phyloP scores from a whole-genome alignment of 805 yeast genomes.

The Myxozyma mucilagina region DNA sequence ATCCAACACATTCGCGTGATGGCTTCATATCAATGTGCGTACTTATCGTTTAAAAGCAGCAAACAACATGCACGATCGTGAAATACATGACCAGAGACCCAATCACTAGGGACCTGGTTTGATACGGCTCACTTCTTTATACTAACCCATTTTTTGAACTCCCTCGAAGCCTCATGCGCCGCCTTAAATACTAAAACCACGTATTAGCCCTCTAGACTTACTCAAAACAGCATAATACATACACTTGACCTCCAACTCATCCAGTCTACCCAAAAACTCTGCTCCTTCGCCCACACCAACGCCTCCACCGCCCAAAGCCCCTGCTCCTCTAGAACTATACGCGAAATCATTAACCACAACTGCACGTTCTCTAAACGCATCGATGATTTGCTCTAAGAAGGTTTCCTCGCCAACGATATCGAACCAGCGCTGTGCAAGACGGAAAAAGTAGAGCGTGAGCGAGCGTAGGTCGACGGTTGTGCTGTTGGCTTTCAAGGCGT shows the following conservation, averaged over 20 bases:
- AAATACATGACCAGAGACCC: too few species aligned
- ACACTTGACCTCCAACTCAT: constrained; percentile 66
- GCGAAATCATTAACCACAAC: constrained; percentile 74
- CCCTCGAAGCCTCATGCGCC: constrained; percentile 26
- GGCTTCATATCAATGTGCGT: too few species aligned
- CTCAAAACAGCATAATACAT: constrained; percentile 5
- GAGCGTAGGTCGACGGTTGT: constrained; percentile 64
- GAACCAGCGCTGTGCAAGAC: constrained; percentile 76
- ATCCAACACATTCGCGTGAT: too few species aligned
- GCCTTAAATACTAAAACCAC: constrained; percentile 17
- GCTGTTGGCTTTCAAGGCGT: constrained; percentile 79
- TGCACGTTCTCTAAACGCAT: constrained; percentile 62
- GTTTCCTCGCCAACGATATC: constrained; percentile 65
- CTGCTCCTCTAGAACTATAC: constrained; percentile 45
- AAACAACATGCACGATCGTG: not conserved
- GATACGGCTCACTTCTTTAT: constrained; percentile 9
- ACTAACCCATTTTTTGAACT: constrained; percentile 27
- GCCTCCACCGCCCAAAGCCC: constrained; percentile 45
- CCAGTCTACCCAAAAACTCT: constrained; percentile 64
- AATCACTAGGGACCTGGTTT: too few species aligned
- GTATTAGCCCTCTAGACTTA: not conserved
- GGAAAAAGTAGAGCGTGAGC: constrained; percentile 65
- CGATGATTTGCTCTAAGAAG: constrained; percentile 51
- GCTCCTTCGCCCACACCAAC: constrained; percentile 47
- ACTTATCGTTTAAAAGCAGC: not conserved